Conservation (phyloP, 2,329 filamentous ascomycete species). For the Fusarium napiforme region DNA sequence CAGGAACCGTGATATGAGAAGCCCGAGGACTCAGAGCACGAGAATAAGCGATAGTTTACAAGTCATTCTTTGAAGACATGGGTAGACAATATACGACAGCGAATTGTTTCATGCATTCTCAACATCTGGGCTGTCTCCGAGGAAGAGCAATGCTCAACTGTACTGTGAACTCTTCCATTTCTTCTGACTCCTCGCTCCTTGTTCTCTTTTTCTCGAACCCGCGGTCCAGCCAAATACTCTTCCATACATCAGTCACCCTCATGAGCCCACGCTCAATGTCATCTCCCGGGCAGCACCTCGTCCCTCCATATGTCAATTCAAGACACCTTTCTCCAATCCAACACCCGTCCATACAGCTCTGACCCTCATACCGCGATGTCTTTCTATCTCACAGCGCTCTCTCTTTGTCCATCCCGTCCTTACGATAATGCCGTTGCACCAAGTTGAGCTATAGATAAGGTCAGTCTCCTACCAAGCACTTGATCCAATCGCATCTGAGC, state of each 20-base stretch:
- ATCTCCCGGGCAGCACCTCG: background rate
- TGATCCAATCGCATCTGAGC: background rate
- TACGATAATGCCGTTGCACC: rapidly evolving
- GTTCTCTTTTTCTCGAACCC: background rate
- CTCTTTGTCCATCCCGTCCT: background rate
- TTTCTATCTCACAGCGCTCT: no score
- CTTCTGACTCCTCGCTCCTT: background rate
- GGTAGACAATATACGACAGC: background rate
- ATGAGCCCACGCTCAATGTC: background rate
- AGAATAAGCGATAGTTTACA: background rate
- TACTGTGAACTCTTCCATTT: background rate
- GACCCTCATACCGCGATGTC: rapidly evolving
- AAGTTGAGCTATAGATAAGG: background rate
- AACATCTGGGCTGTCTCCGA: no score
- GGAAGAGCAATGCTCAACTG: background rate
- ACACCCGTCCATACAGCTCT: no score
- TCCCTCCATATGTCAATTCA: background rate
- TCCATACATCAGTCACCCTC: background rate
- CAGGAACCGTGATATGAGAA: background rate
- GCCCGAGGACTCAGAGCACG: background rate
- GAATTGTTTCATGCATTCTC: background rate
- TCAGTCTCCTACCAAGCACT: background rate
- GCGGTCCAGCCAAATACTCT: background rate
- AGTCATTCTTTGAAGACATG: background rate
- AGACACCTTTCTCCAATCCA: background rate